Percentiles rank a stretch among this genome's conserved stretches.
These are phyloP conservation scores for Phytophthora pinifolia DNA, from an alignment of 352 stramenopile genomes.

Conservation along the genomic window DNA sequence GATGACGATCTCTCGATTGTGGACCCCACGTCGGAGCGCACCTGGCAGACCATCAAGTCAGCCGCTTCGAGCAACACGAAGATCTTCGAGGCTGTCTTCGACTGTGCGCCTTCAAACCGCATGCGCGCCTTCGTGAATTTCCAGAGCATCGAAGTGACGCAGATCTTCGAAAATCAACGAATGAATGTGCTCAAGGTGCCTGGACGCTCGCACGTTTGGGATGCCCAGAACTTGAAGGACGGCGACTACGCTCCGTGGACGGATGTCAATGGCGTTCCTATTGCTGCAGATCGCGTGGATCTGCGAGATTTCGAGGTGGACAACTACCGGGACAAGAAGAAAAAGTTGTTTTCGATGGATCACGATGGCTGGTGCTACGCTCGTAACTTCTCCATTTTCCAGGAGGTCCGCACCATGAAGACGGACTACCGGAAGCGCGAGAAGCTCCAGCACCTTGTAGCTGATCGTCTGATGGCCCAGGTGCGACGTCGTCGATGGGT, in stretches of 20 bases:
- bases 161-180: slow-evolving; percentile 89
- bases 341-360: slow-evolving; percentile 86
- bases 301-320: slow-evolving; percentile 81
- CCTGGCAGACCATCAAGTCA: slow-evolving; percentile 62
- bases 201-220: slow-evolving; percentile 68
- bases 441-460: slow-evolving; percentile 85
- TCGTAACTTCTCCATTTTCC: slow-evolving; percentile 87
- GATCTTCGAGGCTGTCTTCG: slow-evolving; percentile 83
- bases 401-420: slow-evolving; percentile 78
- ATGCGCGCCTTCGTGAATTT: slow-evolving; percentile 81
- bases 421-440: slow-evolving; percentile 79
- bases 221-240: slow-evolving; percentile 74
- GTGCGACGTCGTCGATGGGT: slow-evolving; percentile 81
- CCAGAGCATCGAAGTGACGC: slow-evolving; percentile 75
- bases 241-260: slow-evolving; percentile 86
- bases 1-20: slow-evolving; percentile 56
- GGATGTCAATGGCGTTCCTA: slow-evolving; percentile 83
- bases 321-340: slow-evolving; percentile 73
- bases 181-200: slow-evolving; percentile 78
- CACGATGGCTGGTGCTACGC: slow-evolving; percentile 87
- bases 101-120: slow-evolving; percentile 79
- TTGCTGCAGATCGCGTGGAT: slow-evolving; percentile 74
- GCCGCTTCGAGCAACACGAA: slow-evolving; percentile 68
- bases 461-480: slow-evolving; percentile 81
- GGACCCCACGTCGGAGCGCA: slow-evolving; percentile 61